These are phyloP conservation scores for Aureobasidium namibiae DNA, from an alignment of 2,329 filamentous ascomycete genomes.

Conservation along the genomic window DNA sequence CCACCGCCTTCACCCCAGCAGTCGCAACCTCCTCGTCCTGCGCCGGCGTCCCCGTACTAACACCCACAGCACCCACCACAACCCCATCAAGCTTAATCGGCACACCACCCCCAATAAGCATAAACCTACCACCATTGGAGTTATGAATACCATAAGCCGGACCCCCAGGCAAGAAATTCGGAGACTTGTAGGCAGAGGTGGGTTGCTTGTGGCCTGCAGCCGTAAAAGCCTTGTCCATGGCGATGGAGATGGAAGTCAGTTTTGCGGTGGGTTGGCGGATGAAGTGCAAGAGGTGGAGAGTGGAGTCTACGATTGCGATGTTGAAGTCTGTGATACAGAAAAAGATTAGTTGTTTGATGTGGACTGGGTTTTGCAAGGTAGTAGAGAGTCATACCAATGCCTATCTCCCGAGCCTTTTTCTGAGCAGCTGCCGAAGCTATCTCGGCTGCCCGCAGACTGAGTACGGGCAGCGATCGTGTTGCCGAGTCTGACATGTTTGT, in stretches of 20 bases:
- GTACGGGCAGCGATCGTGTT: constrained; percentile 25
- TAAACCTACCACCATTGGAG: constrained; percentile 46
- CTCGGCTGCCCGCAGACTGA: constrained; percentile 28
- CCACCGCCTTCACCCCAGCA: constrained; percentile 44
- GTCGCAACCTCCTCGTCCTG: constrained; percentile 47
- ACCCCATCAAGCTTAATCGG: constrained; percentile 42
- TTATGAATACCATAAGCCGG: constrained; percentile 45
- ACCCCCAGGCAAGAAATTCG: constrained; percentile 43
- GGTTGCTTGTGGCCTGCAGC: constrained; percentile 46
- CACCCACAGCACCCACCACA: constrained; percentile 47
- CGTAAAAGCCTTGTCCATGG: constrained; percentile 55
- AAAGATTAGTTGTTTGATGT: neutral
- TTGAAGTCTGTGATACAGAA: constrained; percentile 33
- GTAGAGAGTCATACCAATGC: constrained; percentile 22
- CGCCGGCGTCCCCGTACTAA: constrained; percentile 46
- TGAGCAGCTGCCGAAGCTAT: constrained; percentile 27
- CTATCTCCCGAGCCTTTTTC: constrained; percentile 28
- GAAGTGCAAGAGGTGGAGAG: constrained; percentile 40
- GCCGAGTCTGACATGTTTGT: constrained; percentile 15
- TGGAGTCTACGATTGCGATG: constrained; percentile 41
- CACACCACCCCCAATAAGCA: constrained; percentile 46
- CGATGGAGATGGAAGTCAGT: constrained; percentile 50
- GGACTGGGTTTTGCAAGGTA: neutral
- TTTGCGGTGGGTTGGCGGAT: constrained; percentile 42
- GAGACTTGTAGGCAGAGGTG: constrained; percentile 45